Evolutionary conservation across 148 eudicot genomes (phyloP).

Genomic region (Silene uniflora): DNA sequence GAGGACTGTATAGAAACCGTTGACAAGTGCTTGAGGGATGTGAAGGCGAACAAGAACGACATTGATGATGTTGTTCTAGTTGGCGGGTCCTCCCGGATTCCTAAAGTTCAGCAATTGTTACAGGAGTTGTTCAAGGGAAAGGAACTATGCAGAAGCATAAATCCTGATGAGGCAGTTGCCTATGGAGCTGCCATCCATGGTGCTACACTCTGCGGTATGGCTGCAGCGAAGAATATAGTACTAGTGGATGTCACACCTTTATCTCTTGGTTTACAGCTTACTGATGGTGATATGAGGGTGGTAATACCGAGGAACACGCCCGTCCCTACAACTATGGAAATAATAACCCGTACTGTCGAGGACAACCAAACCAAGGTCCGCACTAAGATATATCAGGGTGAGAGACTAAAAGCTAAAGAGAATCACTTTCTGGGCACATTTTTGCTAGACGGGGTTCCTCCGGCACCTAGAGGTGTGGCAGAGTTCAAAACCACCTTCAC

Average conservation of each 20-base stretch:
- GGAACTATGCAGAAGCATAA: neutral
- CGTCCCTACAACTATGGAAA: no score
- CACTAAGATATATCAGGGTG: constrained; percentile 13
- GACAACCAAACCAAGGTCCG: neutral
- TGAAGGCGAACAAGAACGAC: neutral
- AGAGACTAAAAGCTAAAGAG: constrained; percentile 4
- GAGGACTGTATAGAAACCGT: neutral
- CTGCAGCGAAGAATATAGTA: neutral
- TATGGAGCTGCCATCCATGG: constrained; percentile 3
- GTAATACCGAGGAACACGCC: neutral
- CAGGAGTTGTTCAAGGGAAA: neutral
- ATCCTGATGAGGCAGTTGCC: constrained; percentile 12
- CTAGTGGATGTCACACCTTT: constrained; percentile 9
- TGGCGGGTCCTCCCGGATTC: constrained; percentile 7
- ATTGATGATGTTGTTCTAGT: neutral
- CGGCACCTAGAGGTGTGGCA: neutral
- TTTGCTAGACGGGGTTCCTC: neutral
- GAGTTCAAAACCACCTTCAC: constrained; percentile 1
- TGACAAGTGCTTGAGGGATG: constrained; percentile 5
- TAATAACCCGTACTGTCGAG: fast-evolving
- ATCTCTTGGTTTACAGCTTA: neutral
- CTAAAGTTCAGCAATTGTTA: neutral
- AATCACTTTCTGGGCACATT: constrained; percentile 15
- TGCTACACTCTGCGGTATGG: neutral
- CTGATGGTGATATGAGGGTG: fast-evolving